A percentile compares a stretch with the other conserved stretches of the same genome.
Evolutionary conservation across 352 stramenopile species (phyloP).

Genomic region (Globisporangium cederbergense): DNA sequence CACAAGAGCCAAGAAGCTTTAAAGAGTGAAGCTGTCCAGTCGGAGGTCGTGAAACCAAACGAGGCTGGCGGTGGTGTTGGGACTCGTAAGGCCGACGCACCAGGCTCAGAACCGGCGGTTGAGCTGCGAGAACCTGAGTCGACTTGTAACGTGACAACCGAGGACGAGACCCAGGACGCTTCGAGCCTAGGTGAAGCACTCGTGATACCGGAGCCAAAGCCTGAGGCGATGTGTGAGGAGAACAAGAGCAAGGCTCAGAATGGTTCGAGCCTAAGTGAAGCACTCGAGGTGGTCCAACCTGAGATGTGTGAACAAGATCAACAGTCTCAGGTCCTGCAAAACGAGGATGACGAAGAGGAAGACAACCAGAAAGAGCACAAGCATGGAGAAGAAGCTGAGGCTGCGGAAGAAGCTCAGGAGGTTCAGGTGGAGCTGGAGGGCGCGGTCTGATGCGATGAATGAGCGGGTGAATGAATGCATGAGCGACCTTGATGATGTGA

Average conservation of each 20-base stretch:
- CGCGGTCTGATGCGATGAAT: background rate
- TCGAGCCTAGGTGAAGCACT: background rate
- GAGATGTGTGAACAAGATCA: no score
- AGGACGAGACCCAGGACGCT: background rate
- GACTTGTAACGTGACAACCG: background rate
- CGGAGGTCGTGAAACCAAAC: background rate
- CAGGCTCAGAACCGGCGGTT: no score
- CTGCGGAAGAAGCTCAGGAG: background rate
- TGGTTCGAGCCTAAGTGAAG: no score
- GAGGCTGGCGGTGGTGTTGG: background rate
- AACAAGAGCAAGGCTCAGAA: background rate
- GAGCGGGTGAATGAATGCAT: background rate
- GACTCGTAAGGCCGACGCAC: background rate
- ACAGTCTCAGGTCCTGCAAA: no score
- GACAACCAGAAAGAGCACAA: slow-evolving; percentile 8
- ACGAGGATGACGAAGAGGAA: background rate
- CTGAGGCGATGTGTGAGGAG: no score
- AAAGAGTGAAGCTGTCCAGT: background rate
- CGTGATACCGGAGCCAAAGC: background rate
- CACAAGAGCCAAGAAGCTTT: background rate
- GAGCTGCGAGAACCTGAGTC: slow-evolving; percentile 17
- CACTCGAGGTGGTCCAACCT: no score
- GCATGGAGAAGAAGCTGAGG: slow-evolving; percentile 7
- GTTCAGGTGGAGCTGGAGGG: background rate
- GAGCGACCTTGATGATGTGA: background rate